Conservation (phyloP, 768 basidiomycete genomes). For the Nevesoporus exiguus region DNA sequence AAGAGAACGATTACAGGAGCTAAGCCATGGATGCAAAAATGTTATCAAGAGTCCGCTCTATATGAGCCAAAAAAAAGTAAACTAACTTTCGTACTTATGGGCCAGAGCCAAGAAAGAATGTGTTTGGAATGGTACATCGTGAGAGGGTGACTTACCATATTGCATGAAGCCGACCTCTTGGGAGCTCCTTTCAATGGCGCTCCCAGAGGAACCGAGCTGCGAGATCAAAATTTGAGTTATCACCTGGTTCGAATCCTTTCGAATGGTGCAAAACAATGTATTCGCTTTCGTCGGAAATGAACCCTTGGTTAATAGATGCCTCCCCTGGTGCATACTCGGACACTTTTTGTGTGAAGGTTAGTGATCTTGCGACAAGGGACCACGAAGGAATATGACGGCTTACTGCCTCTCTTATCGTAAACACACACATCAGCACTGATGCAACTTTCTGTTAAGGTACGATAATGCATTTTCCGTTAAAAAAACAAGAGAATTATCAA, state of each 20-base stretch:
- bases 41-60: neutral
- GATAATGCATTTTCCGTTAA: too few relatives aligned
- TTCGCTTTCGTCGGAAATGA: conserved; percentile 5
- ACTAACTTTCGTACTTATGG: conserved; percentile 1
- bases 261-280: conserved; percentile 7
- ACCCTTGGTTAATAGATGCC: conserved; percentile 3
- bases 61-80: neutral
- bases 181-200: neutral
- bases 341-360: neutral
- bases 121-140: neutral
- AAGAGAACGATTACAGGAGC: conserved; percentile 6
- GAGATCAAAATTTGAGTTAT: neutral
- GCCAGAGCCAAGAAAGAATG: neutral
- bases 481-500: too few relatives aligned
- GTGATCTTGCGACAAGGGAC: neutral
- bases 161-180: conserved; percentile 5
- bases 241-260: conserved; percentile 5
- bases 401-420: neutral
- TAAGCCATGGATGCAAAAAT: neutral
- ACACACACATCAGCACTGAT: too few relatives aligned
- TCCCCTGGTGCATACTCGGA: conserved; percentile 2
- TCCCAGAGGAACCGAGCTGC: neutral
- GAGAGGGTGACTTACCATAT: neutral
- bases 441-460: too few relatives aligned
- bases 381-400: neutral